phyloP scores from a whole-genome alignment of 2,329 filamentous ascomycete genomes.

The Diplodia intermedia region DNA sequence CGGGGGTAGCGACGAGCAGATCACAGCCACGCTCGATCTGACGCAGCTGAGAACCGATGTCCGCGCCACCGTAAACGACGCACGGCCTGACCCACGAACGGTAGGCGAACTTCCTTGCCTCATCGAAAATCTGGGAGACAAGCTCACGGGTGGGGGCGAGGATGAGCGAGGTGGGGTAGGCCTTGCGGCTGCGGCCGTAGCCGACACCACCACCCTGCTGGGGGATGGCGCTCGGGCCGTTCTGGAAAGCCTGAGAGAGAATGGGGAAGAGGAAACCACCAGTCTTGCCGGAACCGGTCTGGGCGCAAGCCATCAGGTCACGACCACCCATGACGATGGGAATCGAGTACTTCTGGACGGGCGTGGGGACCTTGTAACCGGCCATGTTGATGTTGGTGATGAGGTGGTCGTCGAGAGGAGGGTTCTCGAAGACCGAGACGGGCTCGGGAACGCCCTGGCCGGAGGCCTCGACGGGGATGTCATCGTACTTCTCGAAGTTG shows the following conservation, averaged over 20 bases:
- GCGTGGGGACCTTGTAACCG: slow-evolving; percentile 93
- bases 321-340: slow-evolving; percentile 98
- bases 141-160: slow-evolving; percentile 97
- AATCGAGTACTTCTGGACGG: slow-evolving; percentile 99
- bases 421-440: slow-evolving; percentile 88
- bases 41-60: slow-evolving; percentile 96
- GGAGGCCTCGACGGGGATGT: slow-evolving; percentile 97
- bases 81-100: slow-evolving; percentile 98
- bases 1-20: slow-evolving; percentile 94
- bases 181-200: slow-evolving; percentile 95
- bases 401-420: slow-evolving; percentile 92
- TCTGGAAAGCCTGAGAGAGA: slow-evolving; percentile 94
- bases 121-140: slow-evolving; percentile 97
- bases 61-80: slow-evolving; percentile 98
- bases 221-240: slow-evolving; percentile 77
- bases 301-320: slow-evolving; percentile 99
- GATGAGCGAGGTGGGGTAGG: slow-evolving; percentile 94
- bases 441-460: slow-evolving; percentile 92
- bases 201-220: slow-evolving; percentile 65
- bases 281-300: slow-evolving; percentile 99
- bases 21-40: slow-evolving; percentile 98
- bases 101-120: slow-evolving; percentile 97
- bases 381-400: slow-evolving; percentile 92
- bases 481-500: slow-evolving; percentile 99
- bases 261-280: slow-evolving; percentile 99